Evolutionary conservation across 768 basidiomycete genomes (phyloP).

Genomic region (Russula emetica): DNA sequence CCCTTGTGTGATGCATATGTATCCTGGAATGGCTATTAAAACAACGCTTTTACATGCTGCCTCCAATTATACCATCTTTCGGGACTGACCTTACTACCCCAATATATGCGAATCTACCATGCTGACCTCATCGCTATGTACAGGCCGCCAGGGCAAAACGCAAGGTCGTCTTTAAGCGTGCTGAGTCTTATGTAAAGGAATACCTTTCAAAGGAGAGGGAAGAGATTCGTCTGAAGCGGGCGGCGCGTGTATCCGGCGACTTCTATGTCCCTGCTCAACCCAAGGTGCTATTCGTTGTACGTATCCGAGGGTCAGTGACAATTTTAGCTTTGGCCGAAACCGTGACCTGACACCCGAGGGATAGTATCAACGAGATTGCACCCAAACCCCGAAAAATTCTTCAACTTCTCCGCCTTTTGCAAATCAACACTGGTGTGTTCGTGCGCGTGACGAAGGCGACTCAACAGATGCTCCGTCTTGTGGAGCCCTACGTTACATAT

Average conservation of each 20-base stretch:
- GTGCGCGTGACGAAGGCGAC: slow-evolving; percentile 96
- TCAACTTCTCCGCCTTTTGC: slow-evolving; percentile 95
- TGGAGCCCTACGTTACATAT: slow-evolving; percentile 97
- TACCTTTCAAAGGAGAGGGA: slow-evolving; percentile 90
- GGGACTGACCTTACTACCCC: slow-evolving; percentile 60
- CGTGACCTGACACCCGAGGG: slow-evolving; percentile 6
- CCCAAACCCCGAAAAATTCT: slow-evolving; percentile 99
- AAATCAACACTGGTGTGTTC: slow-evolving; percentile 99
- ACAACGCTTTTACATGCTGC: slow-evolving; percentile 58
- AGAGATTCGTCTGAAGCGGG: slow-evolving; percentile 92
- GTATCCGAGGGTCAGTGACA: slow-evolving; percentile 84
- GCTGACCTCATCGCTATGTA: slow-evolving; percentile 23
- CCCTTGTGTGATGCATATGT: slow-evolving; percentile 76
- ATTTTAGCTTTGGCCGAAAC: slow-evolving; percentile 20
- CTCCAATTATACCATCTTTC: slow-evolving; percentile 91
- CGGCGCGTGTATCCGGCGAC: slow-evolving; percentile 86
- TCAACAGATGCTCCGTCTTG: slow-evolving; percentile 94
- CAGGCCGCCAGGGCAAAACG: slow-evolving; percentile 89
- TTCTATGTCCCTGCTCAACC: slow-evolving; percentile 97
- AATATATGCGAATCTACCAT: slow-evolving; percentile 27
- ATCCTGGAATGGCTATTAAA: slow-evolving; percentile 75
- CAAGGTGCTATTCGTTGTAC: slow-evolving; percentile 96
- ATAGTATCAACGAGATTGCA: slow-evolving; percentile 98
- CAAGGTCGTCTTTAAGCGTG: slow-evolving; percentile 98
- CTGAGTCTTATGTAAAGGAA: slow-evolving; percentile 97